These are phyloP conservation scores for Leptomonas seymouri DNA, from an alignment of 208 protist species.

Conservation along the genomic window DNA sequence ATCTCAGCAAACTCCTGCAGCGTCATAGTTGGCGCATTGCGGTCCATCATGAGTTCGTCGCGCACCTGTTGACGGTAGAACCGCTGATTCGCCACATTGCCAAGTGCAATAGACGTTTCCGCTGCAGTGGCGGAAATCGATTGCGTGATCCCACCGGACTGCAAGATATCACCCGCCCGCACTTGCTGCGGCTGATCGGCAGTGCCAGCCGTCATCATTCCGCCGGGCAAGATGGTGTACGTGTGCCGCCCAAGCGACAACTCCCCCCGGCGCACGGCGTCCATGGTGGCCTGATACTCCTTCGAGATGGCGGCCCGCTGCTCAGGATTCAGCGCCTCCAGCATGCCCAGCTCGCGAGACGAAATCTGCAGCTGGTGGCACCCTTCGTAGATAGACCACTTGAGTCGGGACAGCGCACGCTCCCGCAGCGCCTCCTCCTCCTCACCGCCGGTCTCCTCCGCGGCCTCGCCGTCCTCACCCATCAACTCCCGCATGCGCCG, in stretches of 20 bases:
- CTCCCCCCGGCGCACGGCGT: constrained; percentile 74
- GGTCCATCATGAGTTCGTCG: constrained; percentile 77
- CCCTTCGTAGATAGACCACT: constrained; percentile 76
- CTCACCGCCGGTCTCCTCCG: constrained; percentile 69
- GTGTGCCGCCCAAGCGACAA: constrained; percentile 71
- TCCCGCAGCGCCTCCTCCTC: constrained; percentile 83
- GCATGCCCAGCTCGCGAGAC: constrained; percentile 76
- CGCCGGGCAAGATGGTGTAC: constrained; percentile 88
- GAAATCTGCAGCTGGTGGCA: constrained; percentile 86
- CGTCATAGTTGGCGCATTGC: constrained; percentile 86
- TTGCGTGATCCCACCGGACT: constrained; percentile 16
- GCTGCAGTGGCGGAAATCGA: not conserved
- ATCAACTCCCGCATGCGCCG: constrained; percentile 76
- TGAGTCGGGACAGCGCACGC: constrained; percentile 63
- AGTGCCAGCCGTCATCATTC: constrained; percentile 69
- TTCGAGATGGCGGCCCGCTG: constrained; percentile 61
- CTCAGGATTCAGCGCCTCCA: constrained; percentile 55
- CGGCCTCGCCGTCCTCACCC: constrained; percentile 58
- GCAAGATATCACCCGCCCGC: constrained; percentile 23
- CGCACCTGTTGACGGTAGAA: constrained; percentile 72
- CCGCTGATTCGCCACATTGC: constrained; percentile 38
- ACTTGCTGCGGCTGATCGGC: constrained; percentile 49
- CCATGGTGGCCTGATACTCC: constrained; percentile 73
- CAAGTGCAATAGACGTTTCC: constrained; percentile 6
- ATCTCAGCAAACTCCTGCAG: constrained; percentile 84